phyloP scores from a whole-genome alignment of 1,284 basidiomycete species.

The Mycena citricolor region DNA sequence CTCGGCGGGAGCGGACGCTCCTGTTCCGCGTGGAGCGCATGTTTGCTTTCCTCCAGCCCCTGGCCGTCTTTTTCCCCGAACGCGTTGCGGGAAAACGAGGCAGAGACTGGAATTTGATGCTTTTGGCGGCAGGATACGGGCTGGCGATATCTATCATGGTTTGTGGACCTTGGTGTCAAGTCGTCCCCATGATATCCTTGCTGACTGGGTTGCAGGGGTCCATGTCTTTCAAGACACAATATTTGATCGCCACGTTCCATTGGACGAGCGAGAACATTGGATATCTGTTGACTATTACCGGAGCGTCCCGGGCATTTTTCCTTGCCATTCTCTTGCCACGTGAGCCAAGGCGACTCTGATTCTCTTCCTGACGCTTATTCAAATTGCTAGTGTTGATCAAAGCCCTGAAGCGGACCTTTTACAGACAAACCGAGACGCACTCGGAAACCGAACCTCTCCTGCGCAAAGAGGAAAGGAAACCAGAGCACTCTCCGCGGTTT shows the following conservation, averaged over 20 bases:
- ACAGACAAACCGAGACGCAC: too few species aligned
- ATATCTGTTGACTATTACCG: constrained; percentile 69
- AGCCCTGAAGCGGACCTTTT: constrained; percentile 32
- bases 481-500: constrained; percentile 47
- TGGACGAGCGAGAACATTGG: constrained; percentile 79
- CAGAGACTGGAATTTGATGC: constrained; percentile 70
- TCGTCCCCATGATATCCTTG: background rate
- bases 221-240: constrained; percentile 67
- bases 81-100: constrained; percentile 33
- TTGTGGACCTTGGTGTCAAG: constrained; percentile 24
- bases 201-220: constrained; percentile 51
- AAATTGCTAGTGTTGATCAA: constrained; percentile 22
- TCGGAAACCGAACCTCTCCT: constrained; percentile 14
- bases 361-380: background rate
- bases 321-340: constrained; percentile 69
- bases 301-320: constrained; percentile 58
- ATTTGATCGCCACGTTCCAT: constrained; percentile 60
- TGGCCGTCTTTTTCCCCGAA: constrained; percentile 63
- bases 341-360: constrained; percentile 32
- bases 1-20: constrained; percentile 9
- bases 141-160: constrained; percentile 58
- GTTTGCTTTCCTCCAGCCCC: constrained; percentile 63
- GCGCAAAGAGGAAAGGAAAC: constrained; percentile 15
- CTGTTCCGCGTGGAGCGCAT: constrained; percentile 27
- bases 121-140: constrained; percentile 57